Base-by-base conservation (phyloP, 257 asterid species). In the Echites panduratus region DNA sequence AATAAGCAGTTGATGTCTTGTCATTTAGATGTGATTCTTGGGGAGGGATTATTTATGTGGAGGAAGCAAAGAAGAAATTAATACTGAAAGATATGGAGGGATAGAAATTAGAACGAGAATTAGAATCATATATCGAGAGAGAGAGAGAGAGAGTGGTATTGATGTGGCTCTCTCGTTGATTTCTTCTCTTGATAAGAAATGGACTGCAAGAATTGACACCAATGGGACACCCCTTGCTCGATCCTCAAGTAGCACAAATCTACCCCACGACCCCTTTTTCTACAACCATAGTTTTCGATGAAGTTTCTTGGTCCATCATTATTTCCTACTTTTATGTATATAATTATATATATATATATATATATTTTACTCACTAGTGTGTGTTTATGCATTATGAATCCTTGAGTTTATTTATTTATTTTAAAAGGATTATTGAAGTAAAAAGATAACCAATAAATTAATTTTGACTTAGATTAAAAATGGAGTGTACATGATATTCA, bases 181-280 rank as follows among this genome's bases (percentile, higher is more conserved):
- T 41, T 53, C 45, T 45, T 57, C 68, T 9, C 24, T n/a, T 68
- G 75, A 69, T 78, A 73, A 73, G 63, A 52, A 70, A 78, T 78
- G 68, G 76, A 75, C 77, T 22, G 13, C 71, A 56, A 41, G 79
- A 79, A 54, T 65, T 74, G 79, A 79, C 73, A 54, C 17, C 29
- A 45, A 40, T 69, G 78, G 70, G 73, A 24, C 77, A 49, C 62
- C 75, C 29, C 44, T 26, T 69, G 69, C 73, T 73, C 68, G 72
- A 58, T 62, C 72, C 29, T 19, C 56, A 9, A 61, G 7, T 65
- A 69, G 72, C 82, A 77, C 5, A 50, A 20, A 7, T 13, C 44
- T 66, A 49, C 73, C 77, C 74, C 79, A 65, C 70, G 12, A 26
- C 58, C 14, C 24, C 16, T 9, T 40, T 32, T n/a, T 53, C 6